A percentile compares a stretch with the other conserved stretches of the same genome.
Conservation (phyloP, 306 rosid species). For the Hippophae gyantsensis region DNA sequence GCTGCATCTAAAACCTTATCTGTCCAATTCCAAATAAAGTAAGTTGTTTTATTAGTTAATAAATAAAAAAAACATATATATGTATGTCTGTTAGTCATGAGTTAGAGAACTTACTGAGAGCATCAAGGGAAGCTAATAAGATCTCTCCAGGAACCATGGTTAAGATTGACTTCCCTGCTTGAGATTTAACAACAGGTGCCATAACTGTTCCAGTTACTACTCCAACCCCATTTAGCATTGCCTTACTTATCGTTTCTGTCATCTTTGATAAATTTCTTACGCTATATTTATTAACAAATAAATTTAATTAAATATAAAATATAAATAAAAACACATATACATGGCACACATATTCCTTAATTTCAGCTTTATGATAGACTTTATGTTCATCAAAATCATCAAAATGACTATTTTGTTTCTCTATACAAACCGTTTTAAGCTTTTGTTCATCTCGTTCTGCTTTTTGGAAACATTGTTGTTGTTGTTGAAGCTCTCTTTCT, state of each 20-base stretch:
- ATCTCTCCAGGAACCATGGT: constrained; percentile 84
- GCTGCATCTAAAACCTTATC: constrained; percentile 86
- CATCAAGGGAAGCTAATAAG: constrained; percentile 83
- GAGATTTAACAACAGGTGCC: constrained; percentile 56
- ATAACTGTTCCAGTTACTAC: constrained; percentile 63
- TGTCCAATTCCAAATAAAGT: constrained; percentile 21
- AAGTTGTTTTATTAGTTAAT: background rate
- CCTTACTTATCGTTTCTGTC: constrained; percentile 80
- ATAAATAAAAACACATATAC: too few relatives aligned
- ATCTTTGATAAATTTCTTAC: constrained; percentile 64
- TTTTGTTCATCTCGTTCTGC: constrained; percentile 40
- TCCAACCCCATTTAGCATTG: constrained; percentile 78
- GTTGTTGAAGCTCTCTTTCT: constrained; percentile 20
- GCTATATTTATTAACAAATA: constrained; percentile 28
- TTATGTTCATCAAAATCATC: background rate
- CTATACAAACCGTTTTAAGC: constrained; percentile 58
- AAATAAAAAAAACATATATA: background rate
- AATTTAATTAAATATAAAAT: background rate
- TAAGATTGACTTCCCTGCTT: constrained; percentile 72
- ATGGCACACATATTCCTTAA: too few relatives aligned
- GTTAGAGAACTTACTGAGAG: constrained; percentile 59
- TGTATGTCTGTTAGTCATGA: background rate
- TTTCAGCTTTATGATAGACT: too few relatives aligned
- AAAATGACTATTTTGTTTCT: background rate
- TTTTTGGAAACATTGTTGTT: constrained; percentile 6